phyloP scores from a whole-genome alignment of 768 basidiomycete species.

The Russula compacta region DNA sequence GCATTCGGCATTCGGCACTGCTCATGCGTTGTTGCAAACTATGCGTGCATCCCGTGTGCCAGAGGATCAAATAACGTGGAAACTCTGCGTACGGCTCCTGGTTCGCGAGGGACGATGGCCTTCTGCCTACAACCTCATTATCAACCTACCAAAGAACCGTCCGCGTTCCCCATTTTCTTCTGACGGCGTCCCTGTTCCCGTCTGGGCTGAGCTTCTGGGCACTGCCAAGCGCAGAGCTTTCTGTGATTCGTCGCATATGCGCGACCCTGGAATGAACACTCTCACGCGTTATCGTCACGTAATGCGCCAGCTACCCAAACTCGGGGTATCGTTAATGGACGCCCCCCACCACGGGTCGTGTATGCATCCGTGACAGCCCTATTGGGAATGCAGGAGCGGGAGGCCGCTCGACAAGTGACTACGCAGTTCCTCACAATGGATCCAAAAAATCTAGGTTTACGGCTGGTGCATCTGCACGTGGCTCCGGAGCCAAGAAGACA shows the following conservation, averaged over 20 bases:
- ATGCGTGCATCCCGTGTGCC: slow-evolving; percentile 39
- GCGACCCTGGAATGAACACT: slow-evolving; percentile 13
- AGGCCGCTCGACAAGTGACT: slow-evolving; percentile 8
- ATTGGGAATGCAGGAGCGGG: slow-evolving; percentile 14
- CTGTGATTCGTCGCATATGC: slow-evolving; percentile 16
- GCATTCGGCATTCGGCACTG: slow-evolving; percentile 39
- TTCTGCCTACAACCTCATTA: slow-evolving; percentile 38
- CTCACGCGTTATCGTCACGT: slow-evolving; percentile 9
- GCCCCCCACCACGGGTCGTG: slow-evolving; percentile 7
- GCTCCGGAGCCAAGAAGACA: not conserved
- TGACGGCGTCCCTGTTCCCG: slow-evolving; percentile 29
- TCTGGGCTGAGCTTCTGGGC: slow-evolving; percentile 59
- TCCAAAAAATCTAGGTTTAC: slow-evolving; percentile 5
- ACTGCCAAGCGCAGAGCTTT: slow-evolving; percentile 32
- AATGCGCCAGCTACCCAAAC: slow-evolving; percentile 7
- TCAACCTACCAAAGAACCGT: not conserved
- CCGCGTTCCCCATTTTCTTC: slow-evolving; percentile 1
- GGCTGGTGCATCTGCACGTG: slow-evolving; percentile 15
- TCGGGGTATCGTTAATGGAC: not conserved
- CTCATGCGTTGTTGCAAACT: slow-evolving; percentile 34
- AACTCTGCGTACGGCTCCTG: slow-evolving; percentile 47
- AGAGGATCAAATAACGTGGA: slow-evolving; percentile 45
- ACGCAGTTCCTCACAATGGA: slow-evolving; percentile 2
- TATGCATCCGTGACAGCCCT: slow-evolving; percentile 10
- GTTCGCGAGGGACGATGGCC: slow-evolving; percentile 49